Base-by-base conservation (phyloP, 2,329 filamentous ascomycete genomes). In the Cladophialophora yegresii region DNA sequence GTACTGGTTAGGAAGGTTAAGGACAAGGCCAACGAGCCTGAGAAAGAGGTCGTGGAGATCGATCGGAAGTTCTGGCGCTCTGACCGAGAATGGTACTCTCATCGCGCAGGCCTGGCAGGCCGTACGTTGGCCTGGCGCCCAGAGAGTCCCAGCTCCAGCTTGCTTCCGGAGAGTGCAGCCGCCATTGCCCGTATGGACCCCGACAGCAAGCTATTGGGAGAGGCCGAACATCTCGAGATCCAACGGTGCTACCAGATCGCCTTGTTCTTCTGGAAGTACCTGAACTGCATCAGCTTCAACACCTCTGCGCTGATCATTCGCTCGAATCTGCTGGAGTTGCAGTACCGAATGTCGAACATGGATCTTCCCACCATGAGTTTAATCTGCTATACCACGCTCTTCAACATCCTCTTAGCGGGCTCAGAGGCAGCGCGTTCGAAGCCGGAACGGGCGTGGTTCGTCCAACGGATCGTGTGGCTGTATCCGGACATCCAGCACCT, bases 251-350 rank as follows among this genome's bases (percentile, higher is more conserved):
- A 65, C 45, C 67, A 69, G 62, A 64, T 69, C 43, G 59, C 59
- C 16, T 43, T 69, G n/a, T 69, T 65, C 59, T 62, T 69, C 33
- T 64, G 36, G 43, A 43, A 43, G 16, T 61, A 67, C 50, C 62
- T 69, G 10, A 60, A 64, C 32, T 45, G 36, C 49, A 65, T 69
- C 65, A 61, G 45, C 53, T 69, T 65, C 65, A 67, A 69, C 62
- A 67, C 67, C 16, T 23, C 58, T 3, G 56, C 62, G 12, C 59
- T 58, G 4, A 45, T 51, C 23, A 51, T 69, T 43, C 65, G 65
- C 33, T 63, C 58, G 9, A 64, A 67, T 28, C 16, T 63, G n/a
- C 43, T 58, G 7, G 57, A 65, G 23, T 36, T 69, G 22, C 51
- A 63, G 54, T 55, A 60, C n/a, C 56, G 63, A 23, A 53, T 69